These are phyloP conservation scores for Saccharomyces hybrid DNA, from an alignment of 1,139 yeast species.

Conservation along the genomic window DNA sequence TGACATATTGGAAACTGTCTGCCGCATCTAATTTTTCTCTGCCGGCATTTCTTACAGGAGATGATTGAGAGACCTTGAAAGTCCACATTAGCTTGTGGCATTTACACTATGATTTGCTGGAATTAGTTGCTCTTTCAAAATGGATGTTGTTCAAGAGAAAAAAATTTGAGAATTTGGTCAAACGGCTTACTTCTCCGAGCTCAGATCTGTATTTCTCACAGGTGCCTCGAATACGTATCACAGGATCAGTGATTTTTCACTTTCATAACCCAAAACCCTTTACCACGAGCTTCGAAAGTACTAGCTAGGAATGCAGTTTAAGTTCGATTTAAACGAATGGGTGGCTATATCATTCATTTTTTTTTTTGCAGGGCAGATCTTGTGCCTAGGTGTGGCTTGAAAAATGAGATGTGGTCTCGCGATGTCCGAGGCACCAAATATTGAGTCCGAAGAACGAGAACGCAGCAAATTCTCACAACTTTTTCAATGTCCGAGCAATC, in stretches of 20 bases:
- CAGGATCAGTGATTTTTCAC: background rate
- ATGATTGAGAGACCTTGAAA: background rate
- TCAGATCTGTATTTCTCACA: background rate
- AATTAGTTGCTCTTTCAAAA: too few relatives aligned
- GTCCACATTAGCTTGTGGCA: background rate
- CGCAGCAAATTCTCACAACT: background rate
- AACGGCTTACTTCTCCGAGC: too few relatives aligned
- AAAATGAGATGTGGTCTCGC: background rate
- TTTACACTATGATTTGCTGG: background rate
- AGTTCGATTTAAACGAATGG: background rate
- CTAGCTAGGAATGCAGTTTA: background rate
- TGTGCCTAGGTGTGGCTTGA: background rate
- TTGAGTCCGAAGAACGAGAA: background rate
- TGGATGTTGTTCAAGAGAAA: too few relatives aligned
- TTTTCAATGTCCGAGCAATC: background rate
- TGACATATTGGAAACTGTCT: slow-evolving; percentile 8
- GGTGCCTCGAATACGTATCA: background rate
- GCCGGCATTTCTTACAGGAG: background rate
- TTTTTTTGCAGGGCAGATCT: background rate
- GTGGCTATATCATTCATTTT: background rate
- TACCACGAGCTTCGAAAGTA: background rate
- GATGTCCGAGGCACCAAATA: background rate
- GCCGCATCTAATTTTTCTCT: slow-evolving; percentile 8
- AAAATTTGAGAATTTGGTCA: too few relatives aligned
- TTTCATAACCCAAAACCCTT: background rate